These are phyloP conservation scores for Candida palmyrensis DNA, from an alignment of 805 yeast species.

Conservation along the genomic window DNA sequence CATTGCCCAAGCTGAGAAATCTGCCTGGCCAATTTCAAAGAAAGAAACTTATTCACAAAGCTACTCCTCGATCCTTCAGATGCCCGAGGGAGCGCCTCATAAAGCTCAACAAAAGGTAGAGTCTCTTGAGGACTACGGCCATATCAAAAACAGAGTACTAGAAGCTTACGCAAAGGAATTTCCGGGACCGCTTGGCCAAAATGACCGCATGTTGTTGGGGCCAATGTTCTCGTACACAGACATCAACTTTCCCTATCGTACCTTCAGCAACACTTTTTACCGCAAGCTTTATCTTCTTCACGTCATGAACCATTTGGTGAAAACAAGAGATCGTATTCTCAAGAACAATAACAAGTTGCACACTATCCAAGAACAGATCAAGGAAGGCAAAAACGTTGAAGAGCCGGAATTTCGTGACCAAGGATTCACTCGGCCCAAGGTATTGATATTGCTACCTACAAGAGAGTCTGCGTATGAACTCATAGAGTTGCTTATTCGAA, in stretches of 20 bases:
- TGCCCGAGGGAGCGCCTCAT: too few relatives aligned
- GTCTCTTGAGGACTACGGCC: slow-evolving; percentile 15
- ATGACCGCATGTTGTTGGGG: slow-evolving; percentile 52
- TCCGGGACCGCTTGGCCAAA: slow-evolving; percentile 10
- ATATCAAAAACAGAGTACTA: slow-evolving; percentile 22
- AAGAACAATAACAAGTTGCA: slow-evolving; percentile 64
- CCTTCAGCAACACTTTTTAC: slow-evolving; percentile 47
- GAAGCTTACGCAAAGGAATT: slow-evolving; percentile 14
- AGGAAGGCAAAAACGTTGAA: slow-evolving; percentile 28
- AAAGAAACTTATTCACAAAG: slow-evolving; percentile 15
- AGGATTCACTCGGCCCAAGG: slow-evolving; percentile 93
- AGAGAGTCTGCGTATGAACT: slow-evolving; percentile 71
- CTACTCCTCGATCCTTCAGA: slow-evolving; percentile 29
- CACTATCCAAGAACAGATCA: slow-evolving; percentile 34
- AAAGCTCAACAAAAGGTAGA: slow-evolving; percentile 5
- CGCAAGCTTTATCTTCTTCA: slow-evolving; percentile 66
- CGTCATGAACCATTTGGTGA: slow-evolving; percentile 73
- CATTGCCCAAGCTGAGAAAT: slow-evolving; percentile 19
- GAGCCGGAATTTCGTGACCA: slow-evolving; percentile 79
- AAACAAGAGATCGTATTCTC: slow-evolving; percentile 81
- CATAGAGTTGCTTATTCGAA: slow-evolving; percentile 52
- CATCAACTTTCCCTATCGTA: slow-evolving; percentile 52
- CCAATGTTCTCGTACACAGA: slow-evolving; percentile 75
- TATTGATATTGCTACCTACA: slow-evolving; percentile 77
- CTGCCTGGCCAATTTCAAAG: slow-evolving; percentile 22